Conservation (phyloP, 2,329 filamentous ascomycete genomes). For the Tolypocladium ovalisporum region DNA sequence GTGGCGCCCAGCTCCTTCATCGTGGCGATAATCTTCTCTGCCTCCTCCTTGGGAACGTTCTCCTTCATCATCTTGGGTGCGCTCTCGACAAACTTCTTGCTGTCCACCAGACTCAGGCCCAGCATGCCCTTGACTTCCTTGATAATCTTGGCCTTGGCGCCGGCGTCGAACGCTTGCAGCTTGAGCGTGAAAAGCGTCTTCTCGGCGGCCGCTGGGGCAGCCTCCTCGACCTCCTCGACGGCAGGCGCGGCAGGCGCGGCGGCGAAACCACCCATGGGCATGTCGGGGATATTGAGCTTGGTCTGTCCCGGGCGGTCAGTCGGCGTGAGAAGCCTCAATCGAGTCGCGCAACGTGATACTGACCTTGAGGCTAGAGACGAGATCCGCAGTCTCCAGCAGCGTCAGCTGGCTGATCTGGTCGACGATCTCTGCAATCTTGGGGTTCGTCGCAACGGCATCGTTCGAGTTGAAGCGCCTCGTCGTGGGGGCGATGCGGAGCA, state of each 20-base stretch:
- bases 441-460: constrained; percentile 58
- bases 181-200: constrained; percentile 96
- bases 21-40: constrained; percentile 93
- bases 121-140: constrained; percentile 98
- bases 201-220: constrained; percentile 82
- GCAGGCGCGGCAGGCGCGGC: constrained; percentile 56
- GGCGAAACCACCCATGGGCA: constrained; percentile 86
- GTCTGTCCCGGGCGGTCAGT: constrained; percentile 40
- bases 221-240: constrained; percentile 74
- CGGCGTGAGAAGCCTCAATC: neutral
- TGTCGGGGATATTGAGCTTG: constrained; percentile 93
- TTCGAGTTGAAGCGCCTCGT: constrained; percentile 82
- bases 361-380: constrained; percentile 94
- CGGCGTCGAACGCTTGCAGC: constrained; percentile 78
- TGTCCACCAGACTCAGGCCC: constrained; percentile 91
- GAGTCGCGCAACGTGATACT: constrained; percentile 8
- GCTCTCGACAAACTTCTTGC: constrained; percentile 99
- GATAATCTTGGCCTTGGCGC: constrained; percentile 95
- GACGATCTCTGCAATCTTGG: constrained; percentile 90
- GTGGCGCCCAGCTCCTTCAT: constrained; percentile 90
- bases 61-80: constrained; percentile 99
- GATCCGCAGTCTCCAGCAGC: constrained; percentile 89
- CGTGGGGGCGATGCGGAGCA: constrained; percentile 30
- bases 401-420: constrained; percentile 99
- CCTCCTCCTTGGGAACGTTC: constrained; percentile 95